Evolutionary conservation across 192 early-diverging fungal species (phyloP), one percentile per base, ranked within the genome.

Genomic region (Coemansia umbellata): DNA sequence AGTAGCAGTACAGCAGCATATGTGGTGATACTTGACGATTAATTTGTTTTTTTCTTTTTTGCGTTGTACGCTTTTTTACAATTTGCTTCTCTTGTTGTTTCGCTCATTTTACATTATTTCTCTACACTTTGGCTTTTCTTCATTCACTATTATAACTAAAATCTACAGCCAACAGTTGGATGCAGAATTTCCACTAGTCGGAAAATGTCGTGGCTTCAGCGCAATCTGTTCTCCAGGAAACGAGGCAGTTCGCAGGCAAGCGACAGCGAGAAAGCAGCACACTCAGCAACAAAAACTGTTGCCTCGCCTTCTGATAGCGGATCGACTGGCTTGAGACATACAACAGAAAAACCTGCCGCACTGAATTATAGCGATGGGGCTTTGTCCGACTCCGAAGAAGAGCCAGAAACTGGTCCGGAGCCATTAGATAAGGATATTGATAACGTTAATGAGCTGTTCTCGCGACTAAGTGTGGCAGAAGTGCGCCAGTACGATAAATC

Each of bases 401-500:
- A 58, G 21, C 11, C 33, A 23, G 33, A 1, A 13, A 13, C 33
- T 35, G 65, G 49, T 1, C 32, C 51, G 0, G 39, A 24, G n/a
- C 50, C 44, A 13, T 13, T 13, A 1, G 66, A 57, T n/a, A 31
- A 32, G 31, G 47, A 57, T n/a, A 33, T 48, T 13, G 54, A 50
- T 10, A 41, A 47, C 23, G 48, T 58, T 0, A 52, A 63, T 19
- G 60, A 7, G 8, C 41, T 74, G 32, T 68, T 74, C 31, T 42
- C 52, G 3, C 36, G 57, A 18, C 41, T 63, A 41, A 74, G 72
- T 37, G 40, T 74, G 5, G 39, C 33, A 0, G 72, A 74, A 31
- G 37, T 74, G 64, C 65, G 72, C 17, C 52, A 37, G 24, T 60
- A 68, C 44, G 56, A 59, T 40, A 47, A 56, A 49, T 26, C 45